Evolutionary conservation across 192 early-diverging fungal genomes (phyloP), one percentile per base, ranked within the genome.

Genomic region (Allomyces macrogynus): DNA sequence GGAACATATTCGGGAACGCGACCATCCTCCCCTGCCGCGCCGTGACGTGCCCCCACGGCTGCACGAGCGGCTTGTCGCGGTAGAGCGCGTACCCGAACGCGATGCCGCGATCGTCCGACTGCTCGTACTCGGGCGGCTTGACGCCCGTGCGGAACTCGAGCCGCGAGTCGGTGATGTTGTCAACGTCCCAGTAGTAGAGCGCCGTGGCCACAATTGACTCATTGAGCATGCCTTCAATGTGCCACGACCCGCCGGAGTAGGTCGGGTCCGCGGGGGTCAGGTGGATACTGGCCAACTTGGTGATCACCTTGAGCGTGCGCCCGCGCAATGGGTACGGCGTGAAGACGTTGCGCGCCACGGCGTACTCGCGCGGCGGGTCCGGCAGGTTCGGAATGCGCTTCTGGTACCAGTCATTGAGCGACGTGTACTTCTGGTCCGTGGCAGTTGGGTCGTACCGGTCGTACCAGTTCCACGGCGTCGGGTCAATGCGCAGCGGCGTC

Each of bases 181-280:
- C 78, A 0, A 81, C 69, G 63, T 78, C 76, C 70, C 86, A 87
- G 71, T 87, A 88, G 69, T 82, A 81, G 61, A 90, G 78, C 8
- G 86, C 88, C 0, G 84, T 83, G 1, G 88, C 86, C 2, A 84
- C 75, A 60, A 90, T 87, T 61, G 74, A 71, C 66, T 90, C 88
- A 69, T 83, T 78, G 11, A 73, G 71, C 76, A 83, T 86, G 7
- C 80, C 88, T 61, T 89, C 86, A 4, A 87, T 72, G 61, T 90
- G 84, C 88, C 87, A 90, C 10, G 32, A 40, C 7, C 32, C 32
- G 32, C 83, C 84, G 10, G 70, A 62, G 62, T 79, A 84, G 1
- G 32, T 64, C 1, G 85, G 79, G 20, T 80, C 81, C 60, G 84
- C 84, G 20, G 86, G 86, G 0, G 83, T 80, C 61, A 90, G 66